Base-by-base conservation (phyloP, 177 flowering plant genomes). In the Vitis hybrid region DNA sequence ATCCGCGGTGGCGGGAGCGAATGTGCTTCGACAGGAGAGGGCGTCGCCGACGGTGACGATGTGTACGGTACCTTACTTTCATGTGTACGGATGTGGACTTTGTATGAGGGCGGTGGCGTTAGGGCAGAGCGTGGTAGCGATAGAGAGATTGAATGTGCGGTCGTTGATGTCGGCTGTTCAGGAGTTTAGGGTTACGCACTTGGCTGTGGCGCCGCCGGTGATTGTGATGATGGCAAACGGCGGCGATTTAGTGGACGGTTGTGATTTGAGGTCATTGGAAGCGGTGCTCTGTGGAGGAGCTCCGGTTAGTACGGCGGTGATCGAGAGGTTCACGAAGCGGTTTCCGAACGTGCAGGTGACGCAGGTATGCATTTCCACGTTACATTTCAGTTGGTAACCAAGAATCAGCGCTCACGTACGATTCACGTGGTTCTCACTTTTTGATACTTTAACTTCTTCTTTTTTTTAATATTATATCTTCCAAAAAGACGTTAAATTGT, bases 181-280 rank as follows among this genome's bases (percentile, higher is more conserved):
- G 40, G 56, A 32, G 62, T 70, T 30, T 19, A 60, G 60, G 63
- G 62, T 75, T 3, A 70, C 74, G 1, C 58, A 70, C 62, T 16
- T 70, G 57, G 65, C 70, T 15, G 51, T 71, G 15, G 64, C 78
- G 12, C 78, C 78, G 11, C 78, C 78, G 52, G 15, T 75, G 30
- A 61, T 70, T 40, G 70, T 69, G 3, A 19, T 19, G 11, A 52
- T 75, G 78, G 32, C 50, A n/a, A 67, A 56, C 19, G 68, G 49
- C 51, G 46, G 21, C 1, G 65, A 60, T 35, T 6, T 60, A 46
- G 56, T 67, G 51, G 15, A 19, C 15, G 54, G 40, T 16, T 62
- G 56, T 9, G 70, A 75, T 70, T 54, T 66, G 51, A 60, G 74
- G 46, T 75, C 78, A 1, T 35, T 75, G 30, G 69, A 69, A 52